These are phyloP conservation scores for Typha latifolia DNA, from an alignment of 176 grass and related monocot genomes.

Conservation along the genomic window DNA sequence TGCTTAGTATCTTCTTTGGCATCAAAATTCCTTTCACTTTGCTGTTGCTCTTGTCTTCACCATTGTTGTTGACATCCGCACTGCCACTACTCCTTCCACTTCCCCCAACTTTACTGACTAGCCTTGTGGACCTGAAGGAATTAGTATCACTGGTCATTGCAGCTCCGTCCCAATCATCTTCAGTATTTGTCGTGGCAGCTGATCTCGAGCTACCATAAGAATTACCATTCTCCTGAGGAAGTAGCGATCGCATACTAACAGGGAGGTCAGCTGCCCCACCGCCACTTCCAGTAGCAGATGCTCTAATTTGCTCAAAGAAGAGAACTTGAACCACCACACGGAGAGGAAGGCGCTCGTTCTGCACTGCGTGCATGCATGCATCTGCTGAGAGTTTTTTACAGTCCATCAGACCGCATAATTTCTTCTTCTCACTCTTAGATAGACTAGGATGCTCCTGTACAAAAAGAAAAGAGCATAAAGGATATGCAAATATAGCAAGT, in stretches of 20 bases:
- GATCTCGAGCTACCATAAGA: conserved; percentile 92
- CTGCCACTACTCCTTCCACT: conserved; percentile 74
- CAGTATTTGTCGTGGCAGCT: conserved; percentile 55
- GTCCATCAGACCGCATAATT: conserved; percentile 78
- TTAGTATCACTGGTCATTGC: conserved; percentile 49
- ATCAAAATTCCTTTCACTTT: conserved; percentile 52
- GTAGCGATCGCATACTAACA: conserved; percentile 31
- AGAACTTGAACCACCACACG: conserved; percentile 94
- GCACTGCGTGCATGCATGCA: conserved; percentile 75
- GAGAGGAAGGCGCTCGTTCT: conserved; percentile 89
- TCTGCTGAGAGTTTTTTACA: conserved; percentile 80
- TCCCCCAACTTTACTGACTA: conserved; percentile 32
- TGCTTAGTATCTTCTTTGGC: conserved; percentile 91
- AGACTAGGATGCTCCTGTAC: conserved; percentile 77
- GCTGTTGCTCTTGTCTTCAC: conserved; percentile 27
- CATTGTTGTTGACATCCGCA: conserved; percentile 43
- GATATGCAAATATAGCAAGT: background rate
- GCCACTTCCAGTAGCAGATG: conserved; percentile 12
- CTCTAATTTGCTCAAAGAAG: conserved; percentile 72
- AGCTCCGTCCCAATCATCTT: conserved; percentile 62
- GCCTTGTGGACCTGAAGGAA: conserved; percentile 50
- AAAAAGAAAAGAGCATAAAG: background rate
- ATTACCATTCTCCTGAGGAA: conserved; percentile 62
- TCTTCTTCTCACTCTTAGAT: conserved; percentile 87
- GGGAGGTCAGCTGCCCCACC: conserved; percentile 26